Conservation (phyloP, 2,329 filamentous ascomycete genomes). For the Phaeosphaeriaceae sp. region DNA sequence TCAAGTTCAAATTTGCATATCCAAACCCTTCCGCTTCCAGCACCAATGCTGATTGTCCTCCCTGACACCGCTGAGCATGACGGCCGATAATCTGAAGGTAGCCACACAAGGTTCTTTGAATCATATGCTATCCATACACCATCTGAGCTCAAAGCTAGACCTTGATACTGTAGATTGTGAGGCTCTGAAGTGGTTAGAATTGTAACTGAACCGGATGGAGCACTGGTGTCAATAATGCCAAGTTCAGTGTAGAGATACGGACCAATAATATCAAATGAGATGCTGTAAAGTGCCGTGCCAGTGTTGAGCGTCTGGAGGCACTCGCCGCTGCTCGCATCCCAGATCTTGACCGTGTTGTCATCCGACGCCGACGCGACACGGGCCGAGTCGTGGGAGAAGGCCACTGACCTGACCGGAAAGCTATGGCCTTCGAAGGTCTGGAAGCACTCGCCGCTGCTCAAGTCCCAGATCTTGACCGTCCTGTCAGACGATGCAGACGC, state of each 20-base stretch:
- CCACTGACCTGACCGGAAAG: slow-evolving; percentile 12
- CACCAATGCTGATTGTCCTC: no score
- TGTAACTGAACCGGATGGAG: no score
- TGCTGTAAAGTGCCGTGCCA: not conserved
- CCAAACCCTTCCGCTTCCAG: no score
- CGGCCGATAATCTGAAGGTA: no score
- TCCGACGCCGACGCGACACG: slow-evolving; percentile 24
- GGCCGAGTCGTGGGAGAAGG: not conserved
- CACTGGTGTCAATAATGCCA: no score
- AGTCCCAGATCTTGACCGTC: slow-evolving; percentile 11
- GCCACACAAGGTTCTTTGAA: no score
- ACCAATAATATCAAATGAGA: not conserved
- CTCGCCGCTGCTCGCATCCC: slow-evolving; percentile 14
- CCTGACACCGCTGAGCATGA: no score
- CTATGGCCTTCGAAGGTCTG: slow-evolving; percentile 20
- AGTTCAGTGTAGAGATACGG: not conserved
- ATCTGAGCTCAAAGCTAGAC: no score
- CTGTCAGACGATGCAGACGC: slow-evolving; percentile 7
- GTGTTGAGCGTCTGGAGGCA: slow-evolving; percentile 2
- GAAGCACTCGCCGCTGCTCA: slow-evolving; percentile 10
- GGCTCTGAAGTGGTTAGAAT: no score
- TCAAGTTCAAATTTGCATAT: no score
- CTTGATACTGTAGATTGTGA: no score
- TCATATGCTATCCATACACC: no score
- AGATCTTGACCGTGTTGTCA: slow-evolving; percentile 26